Base-by-base conservation (phyloP, 306 rosid genomes). In the Abrus precatorius region DNA sequence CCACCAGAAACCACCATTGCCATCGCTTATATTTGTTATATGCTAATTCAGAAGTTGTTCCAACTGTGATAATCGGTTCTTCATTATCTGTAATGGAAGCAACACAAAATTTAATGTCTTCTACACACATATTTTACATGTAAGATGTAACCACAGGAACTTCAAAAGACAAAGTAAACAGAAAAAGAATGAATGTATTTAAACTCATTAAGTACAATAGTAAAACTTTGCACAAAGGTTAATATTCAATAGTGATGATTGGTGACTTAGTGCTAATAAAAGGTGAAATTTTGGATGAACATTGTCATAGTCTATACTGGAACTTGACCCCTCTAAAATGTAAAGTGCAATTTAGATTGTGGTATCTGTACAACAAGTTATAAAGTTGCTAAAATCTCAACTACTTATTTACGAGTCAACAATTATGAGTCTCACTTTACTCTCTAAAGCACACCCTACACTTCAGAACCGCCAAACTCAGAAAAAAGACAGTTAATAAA, bases 1-100 rank as follows among this genome's bases (percentile, higher is more conserved):
- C 85, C 83, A 95, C 89, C 82, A 95, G 68, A 84, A 85, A 85
- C 97, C 99, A 95, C 99, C 99, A 93, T 66, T 91, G 95, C 90
- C 92, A 91, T 59, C 86, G 89, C 78, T 88, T 83, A 55, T 91
- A 90, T 59, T 87, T 85, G 9, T 78, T 64, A 30, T 84, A 72
- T 9, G 85, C 84, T 1, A 88, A 50, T 54, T 75, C 83, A 41
- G 78, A 66, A 3, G 82, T 62, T 44, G 84, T 63, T 74, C 9
- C 89, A 66, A 64, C 73, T 56, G 48, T 12, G 36, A 89, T 81
- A 79, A 87, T 79, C 0, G 90, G 83, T 75, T 91, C 93, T 75
- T 85, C 93, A 62, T 82, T 85, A 70, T 84, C 98, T 95, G 88
- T 3, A 75, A 79, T 76, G 11, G 52, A 66, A 9, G 73, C 44